Percentiles rank a stretch among this genome's conserved stretches.
phyloP scores from a whole-genome alignment of 495 filamentous ascomycete genomes.

The Talaromyces ruber region DNA sequence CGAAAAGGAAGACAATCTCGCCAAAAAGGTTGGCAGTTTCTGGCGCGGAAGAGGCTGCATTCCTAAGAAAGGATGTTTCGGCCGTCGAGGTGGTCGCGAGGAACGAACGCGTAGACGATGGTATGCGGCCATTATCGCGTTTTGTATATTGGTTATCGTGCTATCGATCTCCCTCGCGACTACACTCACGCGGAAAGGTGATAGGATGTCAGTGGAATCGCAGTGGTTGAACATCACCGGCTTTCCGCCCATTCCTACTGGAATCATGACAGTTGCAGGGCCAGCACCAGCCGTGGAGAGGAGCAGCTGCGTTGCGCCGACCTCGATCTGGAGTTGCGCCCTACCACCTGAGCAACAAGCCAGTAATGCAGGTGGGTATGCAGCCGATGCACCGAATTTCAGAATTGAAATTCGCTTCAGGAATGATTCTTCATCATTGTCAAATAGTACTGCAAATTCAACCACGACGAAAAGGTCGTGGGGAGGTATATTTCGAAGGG shows the following conservation, averaged over 20 bases:
- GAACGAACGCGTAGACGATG: constrained; percentile 54
- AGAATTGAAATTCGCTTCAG: constrained; percentile 70
- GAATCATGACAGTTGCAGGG: constrained; percentile 64
- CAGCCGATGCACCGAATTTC: constrained; percentile 63
- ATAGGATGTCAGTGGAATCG: constrained; percentile 35
- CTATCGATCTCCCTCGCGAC: constrained; percentile 52
- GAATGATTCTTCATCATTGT: constrained; percentile 47
- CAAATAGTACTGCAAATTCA: constrained; percentile 25
- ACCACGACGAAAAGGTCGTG: constrained; percentile 9
- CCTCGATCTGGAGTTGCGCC: constrained; percentile 73
- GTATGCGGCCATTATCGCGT: constrained; percentile 44
- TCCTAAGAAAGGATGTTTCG: constrained; percentile 51
- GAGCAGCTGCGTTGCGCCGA: constrained; percentile 57
- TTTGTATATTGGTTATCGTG: constrained; percentile 50
- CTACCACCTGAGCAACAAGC: constrained; percentile 67
- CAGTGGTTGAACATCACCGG: constrained; percentile 77
- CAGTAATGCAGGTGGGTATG: constrained; percentile 44
- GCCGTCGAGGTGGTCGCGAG: constrained; percentile 51
- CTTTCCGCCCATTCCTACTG: constrained; percentile 79
- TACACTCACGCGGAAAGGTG: constrained; percentile 44
- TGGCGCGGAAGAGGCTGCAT: constrained; percentile 55
- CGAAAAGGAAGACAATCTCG: constrained; percentile 54
- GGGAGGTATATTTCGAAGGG: constrained; percentile 4
- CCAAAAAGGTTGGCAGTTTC: constrained; percentile 44
- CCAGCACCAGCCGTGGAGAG: constrained; percentile 48